Evolutionary conservation across 331 rosid genomes (phyloP), one percentile per base, ranked within the genome.

Genomic region (Malus hybrid): DNA sequence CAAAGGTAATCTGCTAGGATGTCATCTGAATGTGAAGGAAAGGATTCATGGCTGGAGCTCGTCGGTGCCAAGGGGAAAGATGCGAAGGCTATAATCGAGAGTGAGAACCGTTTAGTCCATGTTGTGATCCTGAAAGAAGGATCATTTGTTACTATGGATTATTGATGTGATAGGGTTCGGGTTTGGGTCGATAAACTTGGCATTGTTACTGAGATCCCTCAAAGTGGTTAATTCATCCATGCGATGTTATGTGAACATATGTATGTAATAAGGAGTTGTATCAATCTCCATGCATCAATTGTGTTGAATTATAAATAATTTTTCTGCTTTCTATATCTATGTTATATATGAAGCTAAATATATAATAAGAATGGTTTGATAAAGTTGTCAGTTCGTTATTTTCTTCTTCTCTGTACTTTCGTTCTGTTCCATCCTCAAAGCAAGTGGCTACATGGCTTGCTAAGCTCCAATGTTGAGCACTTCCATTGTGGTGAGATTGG

Each of bases 11-110:
- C 27, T 18, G 60, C 11, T 11, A 59, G 11, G 22, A 31, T 65
- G 46, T 31, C 48, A 18, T 65, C 46, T 33, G 12, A 16, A 65
- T 57, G 50, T 36, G 34, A 56, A 83, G 89, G 91, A 3, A 85
- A 85, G 83, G 71, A 71, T 12, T 84, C 90, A 44, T 88, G 92
- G 90, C 86, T 84, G 4, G 81, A 86, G 69, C 75, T 86, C n/a
- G 70, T 80, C 10, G 87, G 87, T 50, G 72, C 20, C 24, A 18
- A 60, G 12, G 92, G 88, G 36, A 69, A 7, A 3, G 81, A 54
- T 12, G 90, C 87, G 0, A 80, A 76, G 77, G 86, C 62, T 33
- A 80, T 48, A n/a, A 86, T 86, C 52, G 87, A 86, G 84, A 80
- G 75, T 14, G 90, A 86, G 78, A 84, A 86, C 68, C 59, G 74